These are phyloP conservation scores for Tephrocybe sp. DNA, from an alignment of 768 basidiomycete genomes.

Conservation along the genomic window DNA sequence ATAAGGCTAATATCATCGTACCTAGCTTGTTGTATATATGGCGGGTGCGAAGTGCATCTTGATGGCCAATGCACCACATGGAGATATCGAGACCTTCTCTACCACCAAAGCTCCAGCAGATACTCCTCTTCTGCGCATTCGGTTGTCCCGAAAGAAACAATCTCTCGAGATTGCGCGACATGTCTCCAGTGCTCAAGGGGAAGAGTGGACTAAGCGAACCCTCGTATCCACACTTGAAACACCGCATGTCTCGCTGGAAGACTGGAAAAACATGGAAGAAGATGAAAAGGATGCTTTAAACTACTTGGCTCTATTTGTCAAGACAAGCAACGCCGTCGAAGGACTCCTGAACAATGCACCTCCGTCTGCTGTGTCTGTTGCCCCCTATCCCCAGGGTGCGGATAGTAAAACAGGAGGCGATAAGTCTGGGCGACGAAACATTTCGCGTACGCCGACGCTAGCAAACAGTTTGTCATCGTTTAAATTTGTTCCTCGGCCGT, in stretches of 20 bases:
- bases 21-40: constrained; percentile 41
- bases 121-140: constrained; percentile 32
- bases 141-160: constrained; percentile 30
- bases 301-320: constrained; percentile 23
- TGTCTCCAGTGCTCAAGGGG: constrained; percentile 24
- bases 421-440: not conserved
- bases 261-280: constrained; percentile 22
- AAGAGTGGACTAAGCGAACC: constrained; percentile 39
- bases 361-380: not conserved
- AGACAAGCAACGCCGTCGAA: constrained; percentile 22
- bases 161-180: constrained; percentile 34
- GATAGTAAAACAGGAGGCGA: not conserved
- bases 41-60: constrained; percentile 40
- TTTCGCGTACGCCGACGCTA: not conserved
- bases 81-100: constrained; percentile 43
- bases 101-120: constrained; percentile 7
- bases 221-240: constrained; percentile 17
- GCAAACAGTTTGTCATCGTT: constrained; percentile 12
- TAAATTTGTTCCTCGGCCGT: constrained; percentile 11
- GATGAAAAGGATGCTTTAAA: constrained; percentile 24
- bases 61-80: constrained; percentile 49
- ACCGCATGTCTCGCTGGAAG: constrained; percentile 20
- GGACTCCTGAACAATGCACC: not conserved
- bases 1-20: not conserved
- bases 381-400: not conserved